These are phyloP conservation scores for Letharia columbiana DNA, from an alignment of 495 filamentous ascomycete species.

Conservation along the genomic window DNA sequence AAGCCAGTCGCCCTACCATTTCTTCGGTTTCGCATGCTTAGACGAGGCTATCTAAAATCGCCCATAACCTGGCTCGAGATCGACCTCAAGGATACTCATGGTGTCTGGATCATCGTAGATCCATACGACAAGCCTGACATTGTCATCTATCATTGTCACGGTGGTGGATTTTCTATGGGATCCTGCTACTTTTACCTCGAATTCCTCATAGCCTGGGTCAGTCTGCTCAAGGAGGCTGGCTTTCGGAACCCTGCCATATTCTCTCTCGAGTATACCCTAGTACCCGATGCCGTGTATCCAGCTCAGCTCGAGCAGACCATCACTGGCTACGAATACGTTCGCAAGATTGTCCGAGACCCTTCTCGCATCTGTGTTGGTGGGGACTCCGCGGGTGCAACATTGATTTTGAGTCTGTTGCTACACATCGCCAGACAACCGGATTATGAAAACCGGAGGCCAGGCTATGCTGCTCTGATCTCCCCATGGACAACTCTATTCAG, in stretches of 20 bases:
- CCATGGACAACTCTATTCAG: conserved; percentile 33
- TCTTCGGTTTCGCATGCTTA: conserved; percentile 60
- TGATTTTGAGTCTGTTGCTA: conserved; percentile 59
- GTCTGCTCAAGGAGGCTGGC: conserved; percentile 46
- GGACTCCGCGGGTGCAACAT: conserved; percentile 65
- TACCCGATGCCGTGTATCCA: conserved; percentile 63
- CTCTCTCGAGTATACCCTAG: conserved; percentile 67
- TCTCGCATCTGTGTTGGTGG: conserved; percentile 55
- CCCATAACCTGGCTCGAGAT: conserved; percentile 55
- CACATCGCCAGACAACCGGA: conserved; percentile 37
- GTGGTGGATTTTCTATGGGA: conserved; percentile 72
- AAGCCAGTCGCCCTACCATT: conserved; percentile 63
- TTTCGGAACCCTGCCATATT: conserved; percentile 70
- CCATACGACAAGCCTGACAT: conserved; percentile 50
- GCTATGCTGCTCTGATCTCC: conserved; percentile 51
- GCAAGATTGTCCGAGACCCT: conserved; percentile 44
- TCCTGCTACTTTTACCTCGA: conserved; percentile 73
- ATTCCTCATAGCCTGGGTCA: conserved; percentile 60
- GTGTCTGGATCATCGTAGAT: conserved; percentile 54
- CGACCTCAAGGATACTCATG: conserved; percentile 37
- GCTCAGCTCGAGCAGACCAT: conserved; percentile 57
- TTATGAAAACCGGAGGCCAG: conserved; percentile 32
- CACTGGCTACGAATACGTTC: conserved; percentile 56
- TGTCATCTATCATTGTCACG: conserved; percentile 66
- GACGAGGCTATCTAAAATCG: conserved; percentile 54